Percentiles rank a stretch among this genome's conserved stretches.
Conservation (phyloP, 768 basidiomycete genomes). For the Boletellus emodensis region DNA sequence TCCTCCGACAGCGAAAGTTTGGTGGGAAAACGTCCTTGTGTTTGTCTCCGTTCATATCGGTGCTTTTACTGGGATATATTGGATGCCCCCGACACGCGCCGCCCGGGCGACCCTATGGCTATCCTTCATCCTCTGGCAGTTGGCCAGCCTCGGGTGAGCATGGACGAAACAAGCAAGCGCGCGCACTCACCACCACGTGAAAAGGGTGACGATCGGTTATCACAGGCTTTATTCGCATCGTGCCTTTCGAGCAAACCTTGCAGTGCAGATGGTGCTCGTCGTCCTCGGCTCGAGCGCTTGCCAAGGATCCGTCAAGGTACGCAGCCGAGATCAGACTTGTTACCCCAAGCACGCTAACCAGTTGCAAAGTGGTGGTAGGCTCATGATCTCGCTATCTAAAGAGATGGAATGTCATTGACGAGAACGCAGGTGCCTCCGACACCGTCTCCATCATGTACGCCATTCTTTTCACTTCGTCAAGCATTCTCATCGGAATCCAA, state of each 20-base stretch:
- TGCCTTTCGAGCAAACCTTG: not conserved
- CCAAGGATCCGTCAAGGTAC: not conserved
- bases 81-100: not conserved
- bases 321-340: not conserved
- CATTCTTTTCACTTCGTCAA: not conserved
- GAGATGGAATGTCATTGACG: not conserved
- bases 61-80: not conserved
- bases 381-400: no score
- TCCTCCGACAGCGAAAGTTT: not conserved
- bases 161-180: not conserved
- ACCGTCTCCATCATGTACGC: not conserved
- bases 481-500: not conserved
- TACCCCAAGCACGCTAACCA: not conserved
- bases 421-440: not conserved
- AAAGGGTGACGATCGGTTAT: not conserved
- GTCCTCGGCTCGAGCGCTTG: not conserved
- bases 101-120: not conserved
- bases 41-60: no score
- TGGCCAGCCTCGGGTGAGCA: not conserved
- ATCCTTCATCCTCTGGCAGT: not conserved
- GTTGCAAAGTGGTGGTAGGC: not conserved
- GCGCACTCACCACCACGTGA: not conserved
- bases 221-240: not conserved
- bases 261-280: not conserved
- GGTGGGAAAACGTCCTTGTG: not conserved